Evolutionary conservation across 768 basidiomycete species (phyloP), one percentile per base, ranked within the genome.

Genomic region (Inosperma sp.): DNA sequence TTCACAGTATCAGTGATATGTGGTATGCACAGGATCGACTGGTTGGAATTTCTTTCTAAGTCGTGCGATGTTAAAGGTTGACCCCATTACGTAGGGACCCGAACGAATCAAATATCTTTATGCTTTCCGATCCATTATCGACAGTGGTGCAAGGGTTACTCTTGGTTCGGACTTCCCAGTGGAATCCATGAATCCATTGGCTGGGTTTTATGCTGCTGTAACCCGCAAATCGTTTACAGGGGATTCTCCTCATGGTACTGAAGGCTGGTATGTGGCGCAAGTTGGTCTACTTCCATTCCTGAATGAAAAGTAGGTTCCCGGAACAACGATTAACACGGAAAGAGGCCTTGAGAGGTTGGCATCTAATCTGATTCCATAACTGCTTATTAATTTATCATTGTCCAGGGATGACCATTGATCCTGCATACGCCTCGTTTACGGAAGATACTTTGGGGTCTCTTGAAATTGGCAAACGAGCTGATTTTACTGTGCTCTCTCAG

Each of bases 121-220:
- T 60, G 91, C 93, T 0, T 96, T 94, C 77, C 81, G 83, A 16
- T 80, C 84, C 36, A 72, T 88, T 23, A 61, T 86, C 27, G 76
- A 84, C 58, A 77, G 75, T 49, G 82, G 82, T 41, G 81, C 82
- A 48, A 69, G 79, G 50, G 82, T 93, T 48, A 81, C 87, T 2
- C 67, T 95, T 19, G 93, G 94, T 12, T 90, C 89, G 3, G 93
- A 95, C 68, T 89, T 88, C 56, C 93, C 93, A 1, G 90, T 97
- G 26, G 94, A 94, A 61, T 76, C 78, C 30, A 76, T 92, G 66
- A 89, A 93, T 61, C 93, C 93, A 10, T 73, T 96, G 31, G 71
- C 79, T 49, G 84, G 86, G 3, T 93, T 95, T 65, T 89, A 90
- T 63, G 89, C 93, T n/a, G 91, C 92, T 1, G 75, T 93, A 21